A percentile compares a stretch with the other conserved stretches of the same genome.
These are phyloP conservation scores for Dothidotthia symphoricarpi DNA, from an alignment of 2,329 filamentous ascomycete species.

Conservation along the genomic window DNA sequence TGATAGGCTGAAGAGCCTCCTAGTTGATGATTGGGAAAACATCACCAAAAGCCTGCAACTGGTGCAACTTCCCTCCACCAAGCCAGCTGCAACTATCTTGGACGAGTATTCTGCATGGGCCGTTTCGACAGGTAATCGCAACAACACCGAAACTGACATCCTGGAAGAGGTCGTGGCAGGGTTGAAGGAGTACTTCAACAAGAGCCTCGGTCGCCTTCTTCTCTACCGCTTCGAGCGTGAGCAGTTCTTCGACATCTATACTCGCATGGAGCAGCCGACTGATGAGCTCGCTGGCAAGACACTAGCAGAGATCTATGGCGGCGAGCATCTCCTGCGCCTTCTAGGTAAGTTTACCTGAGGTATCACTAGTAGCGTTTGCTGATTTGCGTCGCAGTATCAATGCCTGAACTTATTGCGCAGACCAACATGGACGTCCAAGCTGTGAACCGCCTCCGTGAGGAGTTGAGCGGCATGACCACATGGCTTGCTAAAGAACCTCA, in stretches of 20 bases:
- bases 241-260: slow-evolving; percentile 77
- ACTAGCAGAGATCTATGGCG: slow-evolving; percentile 81
- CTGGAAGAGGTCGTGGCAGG: slow-evolving; percentile 86
- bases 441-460: slow-evolving; percentile 82
- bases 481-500: slow-evolving; percentile 73
- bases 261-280: slow-evolving; percentile 62
- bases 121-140: slow-evolving; percentile 60
- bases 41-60: slow-evolving; percentile 93
- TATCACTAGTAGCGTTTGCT: too few species aligned
- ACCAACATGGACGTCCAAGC: slow-evolving; percentile 97
- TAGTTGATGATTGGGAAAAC: slow-evolving; percentile 99
- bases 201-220: slow-evolving; percentile 79
- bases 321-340: slow-evolving; percentile 84
- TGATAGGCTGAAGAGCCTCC: slow-evolving; percentile 83
- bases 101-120: slow-evolving; percentile 76
- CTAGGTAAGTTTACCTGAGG: slow-evolving; percentile 63
- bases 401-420: slow-evolving; percentile 91
- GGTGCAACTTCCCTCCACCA: slow-evolving; percentile 75
- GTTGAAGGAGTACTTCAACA: slow-evolving; percentile 91
- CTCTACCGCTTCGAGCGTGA: slow-evolving; percentile 92
- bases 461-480: slow-evolving; percentile 78
- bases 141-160: slow-evolving; percentile 73
- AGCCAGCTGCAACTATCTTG: slow-evolving; percentile 74
- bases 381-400: slow-evolving; percentile 60
- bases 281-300: slow-evolving; percentile 68